phyloP scores from a whole-genome alignment of 352 stramenopile genomes.

The Pythium scleroteichum region DNA sequence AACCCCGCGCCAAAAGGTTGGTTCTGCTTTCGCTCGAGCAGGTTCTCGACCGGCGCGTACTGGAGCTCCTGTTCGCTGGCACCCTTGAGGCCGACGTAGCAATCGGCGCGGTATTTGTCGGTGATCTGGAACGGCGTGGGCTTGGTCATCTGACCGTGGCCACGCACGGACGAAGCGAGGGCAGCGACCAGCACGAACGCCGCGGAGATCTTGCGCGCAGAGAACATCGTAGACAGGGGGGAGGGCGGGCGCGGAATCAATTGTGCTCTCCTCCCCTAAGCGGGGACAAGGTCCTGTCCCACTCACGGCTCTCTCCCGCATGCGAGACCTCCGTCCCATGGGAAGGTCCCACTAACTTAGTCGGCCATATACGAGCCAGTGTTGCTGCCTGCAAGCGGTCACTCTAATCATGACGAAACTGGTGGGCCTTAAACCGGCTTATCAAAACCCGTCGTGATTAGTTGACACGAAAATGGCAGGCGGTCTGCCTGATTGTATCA shows the following conservation, averaged over 20 bases:
- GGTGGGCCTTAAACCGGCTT: too few relatives aligned
- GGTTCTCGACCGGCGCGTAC: constrained; percentile 54
- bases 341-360: too few relatives aligned
- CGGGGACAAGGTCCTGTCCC: too few relatives aligned
- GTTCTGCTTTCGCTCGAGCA: constrained; percentile 53
- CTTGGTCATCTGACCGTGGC: constrained; percentile 28
- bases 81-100: constrained; percentile 41
- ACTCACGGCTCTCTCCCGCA: too few relatives aligned
- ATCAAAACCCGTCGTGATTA: too few relatives aligned
- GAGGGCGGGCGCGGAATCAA: constrained; percentile 1
- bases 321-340: too few relatives aligned
- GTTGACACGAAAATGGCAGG: too few relatives aligned
- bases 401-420: too few relatives aligned
- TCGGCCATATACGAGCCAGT: too few relatives aligned
- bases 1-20: constrained; percentile 45
- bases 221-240: constrained; percentile 4
- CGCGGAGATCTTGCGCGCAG: constrained; percentile 7
- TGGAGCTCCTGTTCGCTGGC: constrained; percentile 51
- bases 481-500: too few relatives aligned
- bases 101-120: constrained; percentile 40
- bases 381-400: too few relatives aligned
- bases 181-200: constrained; percentile 7
- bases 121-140: constrained; percentile 29
- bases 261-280: not conserved
- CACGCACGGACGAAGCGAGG: constrained; percentile 16